Base-by-base conservation (phyloP, 352 stramenopile genomes). In the Globisporangium splendens region DNA sequence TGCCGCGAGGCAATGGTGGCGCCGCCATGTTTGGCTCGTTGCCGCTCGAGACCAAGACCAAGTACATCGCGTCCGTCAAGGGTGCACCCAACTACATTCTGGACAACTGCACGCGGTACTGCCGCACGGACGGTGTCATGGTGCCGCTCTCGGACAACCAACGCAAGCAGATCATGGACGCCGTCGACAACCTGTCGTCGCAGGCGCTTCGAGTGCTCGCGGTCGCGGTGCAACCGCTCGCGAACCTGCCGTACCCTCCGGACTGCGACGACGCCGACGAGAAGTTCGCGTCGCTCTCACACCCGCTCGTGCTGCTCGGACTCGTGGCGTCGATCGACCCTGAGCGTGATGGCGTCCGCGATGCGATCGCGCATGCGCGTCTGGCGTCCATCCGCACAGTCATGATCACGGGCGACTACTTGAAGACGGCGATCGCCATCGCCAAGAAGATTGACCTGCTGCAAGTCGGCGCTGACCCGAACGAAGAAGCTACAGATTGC, bases 341-440 rank as follows among this genome's bases (percentile, higher is more conserved):
- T 0, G 76, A 83, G 33, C 81, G 84, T 11, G 66, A 86, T 48
- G 84, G 84, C 21, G 84, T 94, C 0, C 65, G 61, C 0, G 68
- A 77, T 8, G 79, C 84, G 0, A 86, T 94, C 49, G 55, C 61
- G 0, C 76, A 43, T 5, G 72, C 72, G n/a, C 75, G 75, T 1
- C 56, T 55, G 17, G 76, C 76, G 2, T 86, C 67, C 3, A 86
- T 94, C 41, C 81, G 79, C 14, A 92, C 84, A 0, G 74, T 96
- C 14, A 98, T 98, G 91, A 89, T 98, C 51, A 98, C 96, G 2
- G 93, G 96, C 22, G 96, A 99, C 71, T 95, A 96, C 49, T 79
- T 98, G 50, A 93, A 97, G 63, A 99, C 95, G 6, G 96, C 96
- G 1, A 56, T 98, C 5, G 91, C 94, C 2, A 98, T 99, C 64